phyloP scores from a whole-genome alignment of 2,329 filamentous ascomycete genomes.

The Diaporthe australafricana region DNA sequence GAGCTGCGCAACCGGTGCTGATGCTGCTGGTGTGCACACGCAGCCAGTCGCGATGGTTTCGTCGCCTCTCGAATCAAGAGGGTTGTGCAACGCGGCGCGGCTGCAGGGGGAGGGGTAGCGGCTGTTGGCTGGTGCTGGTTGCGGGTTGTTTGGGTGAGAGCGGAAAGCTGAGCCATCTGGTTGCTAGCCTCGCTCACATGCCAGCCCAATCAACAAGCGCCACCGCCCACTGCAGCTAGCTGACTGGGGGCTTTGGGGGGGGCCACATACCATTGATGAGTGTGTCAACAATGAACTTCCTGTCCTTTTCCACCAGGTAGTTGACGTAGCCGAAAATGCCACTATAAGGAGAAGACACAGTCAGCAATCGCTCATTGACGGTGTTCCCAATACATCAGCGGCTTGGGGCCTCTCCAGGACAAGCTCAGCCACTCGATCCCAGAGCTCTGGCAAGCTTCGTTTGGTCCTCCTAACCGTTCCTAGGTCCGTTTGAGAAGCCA shows the following conservation, averaged over 20 bases:
- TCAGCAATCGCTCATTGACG: constrained; percentile 40
- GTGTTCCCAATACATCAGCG: neutral
- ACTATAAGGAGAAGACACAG: constrained; percentile 59
- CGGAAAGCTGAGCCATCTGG: constrained; percentile 27
- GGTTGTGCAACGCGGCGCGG: constrained; percentile 18
- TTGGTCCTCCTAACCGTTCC: neutral
- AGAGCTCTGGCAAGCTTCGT: constrained; percentile 27
- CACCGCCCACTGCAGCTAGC: constrained; percentile 11
- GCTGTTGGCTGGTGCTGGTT: constrained; percentile 6
- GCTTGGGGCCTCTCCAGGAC: constrained; percentile 2
- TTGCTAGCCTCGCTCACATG: constrained; percentile 26
- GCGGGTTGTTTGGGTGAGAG: neutral
- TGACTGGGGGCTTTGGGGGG: constrained; percentile 34
- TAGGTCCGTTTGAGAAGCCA: neutral
- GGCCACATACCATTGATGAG: constrained; percentile 86
- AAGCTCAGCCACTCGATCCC: constrained; percentile 26
- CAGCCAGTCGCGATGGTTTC: neutral
- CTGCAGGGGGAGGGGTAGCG: neutral
- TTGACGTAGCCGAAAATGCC: constrained; percentile 99
- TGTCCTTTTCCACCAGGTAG: constrained; percentile 98
- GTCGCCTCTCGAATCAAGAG: neutral
- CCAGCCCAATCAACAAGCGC: constrained; percentile 14
- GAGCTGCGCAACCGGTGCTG: constrained; percentile 4
- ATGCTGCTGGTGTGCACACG: neutral
- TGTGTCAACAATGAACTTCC: constrained; percentile 95